These are phyloP conservation scores for Rubroshorea leprosula DNA, from an alignment of 345 rosid genomes.

Conservation along the genomic window DNA sequence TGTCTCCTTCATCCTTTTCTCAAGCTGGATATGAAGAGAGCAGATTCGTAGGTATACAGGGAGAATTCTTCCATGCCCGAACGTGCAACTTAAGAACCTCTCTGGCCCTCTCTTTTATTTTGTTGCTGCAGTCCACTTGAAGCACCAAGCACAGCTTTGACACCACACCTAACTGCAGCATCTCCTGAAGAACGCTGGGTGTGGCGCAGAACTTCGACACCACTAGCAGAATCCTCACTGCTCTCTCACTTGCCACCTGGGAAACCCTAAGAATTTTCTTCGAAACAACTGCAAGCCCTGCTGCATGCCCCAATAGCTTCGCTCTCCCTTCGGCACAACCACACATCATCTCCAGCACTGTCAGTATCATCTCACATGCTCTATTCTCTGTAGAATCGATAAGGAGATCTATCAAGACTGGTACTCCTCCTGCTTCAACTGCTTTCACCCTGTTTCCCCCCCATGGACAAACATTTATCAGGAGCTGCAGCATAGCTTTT, in stretches of 20 bases:
- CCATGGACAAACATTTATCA: conserved; percentile 45
- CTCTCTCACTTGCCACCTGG: conserved; percentile 49
- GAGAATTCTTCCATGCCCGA: conserved; percentile 57
- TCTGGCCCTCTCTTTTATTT: conserved; percentile 51
- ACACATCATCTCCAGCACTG: conserved; percentile 51
- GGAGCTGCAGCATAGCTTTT: conserved; percentile 49
- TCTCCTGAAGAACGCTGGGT: conserved; percentile 43
- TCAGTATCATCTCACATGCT: conserved; percentile 41
- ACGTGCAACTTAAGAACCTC: conserved; percentile 66
- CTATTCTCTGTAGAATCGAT: conserved; percentile 51
- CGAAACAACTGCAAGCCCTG: conserved; percentile 64
- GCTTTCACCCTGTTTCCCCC: conserved; percentile 70
- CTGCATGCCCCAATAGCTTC: conserved; percentile 52
- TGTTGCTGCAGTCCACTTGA: conserved; percentile 43
- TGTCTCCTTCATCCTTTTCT: too few species aligned
- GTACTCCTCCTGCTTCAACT: conserved; percentile 50
- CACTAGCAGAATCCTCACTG: conserved; percentile 52
- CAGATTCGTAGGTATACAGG: conserved; percentile 41
- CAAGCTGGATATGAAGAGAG: conserved; percentile 34
- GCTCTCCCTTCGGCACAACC: conserved; percentile 79
- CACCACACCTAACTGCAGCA: conserved; percentile 70
- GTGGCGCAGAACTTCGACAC: conserved; percentile 59
- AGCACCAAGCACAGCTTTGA: conserved; percentile 59
- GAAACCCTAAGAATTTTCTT: conserved; percentile 79
- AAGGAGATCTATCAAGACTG: conserved; percentile 55